A percentile compares a stretch with the other conserved stretches of the same genome.
phyloP scores from a whole-genome alignment of 129 eudicot species.

The Apium graveolens region DNA sequence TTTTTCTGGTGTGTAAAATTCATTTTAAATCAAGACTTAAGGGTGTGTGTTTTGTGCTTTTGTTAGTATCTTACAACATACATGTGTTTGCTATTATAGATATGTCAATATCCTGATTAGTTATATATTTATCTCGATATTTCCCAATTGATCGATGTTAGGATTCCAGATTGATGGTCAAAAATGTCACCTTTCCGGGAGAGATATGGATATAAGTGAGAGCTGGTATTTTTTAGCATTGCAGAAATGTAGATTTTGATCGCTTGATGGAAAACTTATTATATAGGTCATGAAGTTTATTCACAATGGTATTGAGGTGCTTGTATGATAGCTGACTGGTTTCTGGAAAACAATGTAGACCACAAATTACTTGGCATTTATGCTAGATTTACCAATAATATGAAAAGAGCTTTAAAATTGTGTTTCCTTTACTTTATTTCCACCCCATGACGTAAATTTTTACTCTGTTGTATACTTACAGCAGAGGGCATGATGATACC shows the following conservation, averaged over 20 bases:
- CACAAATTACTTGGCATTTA: neutral
- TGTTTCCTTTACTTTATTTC: neutral
- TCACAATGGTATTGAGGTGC: neutral
- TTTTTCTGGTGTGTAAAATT: too few relatives aligned
- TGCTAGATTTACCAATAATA: neutral
- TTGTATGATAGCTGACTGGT: neutral
- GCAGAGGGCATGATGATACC: slow-evolving; percentile 38
- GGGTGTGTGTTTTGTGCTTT: too few relatives aligned
- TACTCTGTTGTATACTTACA: slow-evolving; percentile 4
- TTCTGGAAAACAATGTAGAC: neutral
- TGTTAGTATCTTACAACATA: too few relatives aligned
- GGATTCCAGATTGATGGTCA: neutral
- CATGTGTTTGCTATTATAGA: too few relatives aligned
- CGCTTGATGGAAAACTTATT: neutral
- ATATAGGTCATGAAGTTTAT: neutral
- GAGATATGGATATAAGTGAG: neutral
- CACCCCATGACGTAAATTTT: neutral
- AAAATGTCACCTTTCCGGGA: neutral
- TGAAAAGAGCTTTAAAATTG: neutral
- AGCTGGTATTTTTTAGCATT: neutral
- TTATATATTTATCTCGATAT: neutral
- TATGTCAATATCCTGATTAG: neutral
- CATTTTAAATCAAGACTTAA: too few relatives aligned
- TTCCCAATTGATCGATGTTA: neutral
- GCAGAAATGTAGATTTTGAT: neutral